Evolutionary conservation across 2,329 filamentous ascomycete species (phyloP).

Genomic region (Venturia pyrina): DNA sequence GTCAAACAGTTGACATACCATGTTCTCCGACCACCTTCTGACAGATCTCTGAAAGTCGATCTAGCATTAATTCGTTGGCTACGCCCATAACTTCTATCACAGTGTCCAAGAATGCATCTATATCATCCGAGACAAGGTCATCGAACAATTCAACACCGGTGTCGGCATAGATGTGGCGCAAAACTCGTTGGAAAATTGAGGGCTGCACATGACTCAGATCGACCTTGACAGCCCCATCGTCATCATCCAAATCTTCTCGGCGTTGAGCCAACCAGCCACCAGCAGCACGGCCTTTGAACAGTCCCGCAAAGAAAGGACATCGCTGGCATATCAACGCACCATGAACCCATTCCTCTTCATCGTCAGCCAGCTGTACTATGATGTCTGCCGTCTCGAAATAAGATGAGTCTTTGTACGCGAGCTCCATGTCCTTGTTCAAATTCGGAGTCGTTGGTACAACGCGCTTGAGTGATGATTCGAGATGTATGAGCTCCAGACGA

Average conservation of each 20-base stretch:
- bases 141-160: conserved; percentile 73
- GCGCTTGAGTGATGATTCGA: conserved; percentile 69
- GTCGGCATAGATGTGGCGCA: conserved; percentile 77
- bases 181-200: conserved; percentile 65
- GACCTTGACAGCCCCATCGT: conserved; percentile 48
- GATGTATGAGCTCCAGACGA: conserved; percentile 55
- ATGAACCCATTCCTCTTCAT: conserved; percentile 60
- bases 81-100: conserved; percentile 82
- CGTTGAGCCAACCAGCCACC: conserved; percentile 69
- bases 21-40: conserved; percentile 75
- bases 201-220: conserved; percentile 74
- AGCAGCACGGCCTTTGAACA: conserved; percentile 79
- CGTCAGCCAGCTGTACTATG: conserved; percentile 65
- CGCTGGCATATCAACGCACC: conserved; percentile 70
- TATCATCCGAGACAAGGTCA: conserved; percentile 54
- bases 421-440: conserved; percentile 59
- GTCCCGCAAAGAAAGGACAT: conserved; percentile 83
- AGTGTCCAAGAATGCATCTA: conserved; percentile 83
- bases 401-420: conserved; percentile 54
- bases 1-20: conserved; percentile 33
- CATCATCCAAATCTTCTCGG: conserved; percentile 33
- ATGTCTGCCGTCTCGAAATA: conserved; percentile 78
- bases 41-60: conserved; percentile 80
- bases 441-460: conserved; percentile 57
- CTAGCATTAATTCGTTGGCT: conserved; percentile 92